Percentiles rank a stretch among this genome's conserved stretches.
Conservation (phyloP, 176 grass and related monocot genomes). For the Cymbopogon citratus region DNA sequence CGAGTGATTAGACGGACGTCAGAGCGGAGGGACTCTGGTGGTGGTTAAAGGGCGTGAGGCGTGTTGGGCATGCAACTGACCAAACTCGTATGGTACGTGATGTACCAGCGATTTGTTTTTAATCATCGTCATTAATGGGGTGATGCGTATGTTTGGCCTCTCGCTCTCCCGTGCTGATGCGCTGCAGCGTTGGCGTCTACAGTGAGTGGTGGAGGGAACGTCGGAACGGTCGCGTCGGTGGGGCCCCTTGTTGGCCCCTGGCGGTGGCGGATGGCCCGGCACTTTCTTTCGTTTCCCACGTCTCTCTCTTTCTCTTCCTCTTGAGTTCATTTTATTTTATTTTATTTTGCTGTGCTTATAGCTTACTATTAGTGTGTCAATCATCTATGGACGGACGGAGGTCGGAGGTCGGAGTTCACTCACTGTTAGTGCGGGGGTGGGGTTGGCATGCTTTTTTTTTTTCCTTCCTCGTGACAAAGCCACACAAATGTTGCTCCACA, state of each 20-base stretch:
- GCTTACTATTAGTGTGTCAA: too few relatives aligned
- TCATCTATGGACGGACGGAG: background rate
- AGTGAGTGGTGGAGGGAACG: constrained; percentile 21
- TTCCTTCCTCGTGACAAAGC: background rate
- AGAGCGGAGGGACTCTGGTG: too few relatives aligned
- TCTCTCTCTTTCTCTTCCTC: background rate
- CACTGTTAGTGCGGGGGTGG: background rate
- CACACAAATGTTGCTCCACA: background rate
- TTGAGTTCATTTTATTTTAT: too few relatives aligned
- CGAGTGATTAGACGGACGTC: background rate
- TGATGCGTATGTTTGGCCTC: background rate
- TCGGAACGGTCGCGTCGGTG: background rate
- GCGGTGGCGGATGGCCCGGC: background rate
- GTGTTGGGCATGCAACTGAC: constrained; percentile 14
- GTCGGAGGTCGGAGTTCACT: background rate
- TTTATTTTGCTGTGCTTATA: background rate
- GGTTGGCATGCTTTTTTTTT: background rate
- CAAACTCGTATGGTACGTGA: background rate
- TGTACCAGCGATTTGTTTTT: background rate
- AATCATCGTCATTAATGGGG: background rate
- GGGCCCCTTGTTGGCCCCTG: background rate
- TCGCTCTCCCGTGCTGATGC: background rate
- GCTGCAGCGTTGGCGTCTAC: background rate
- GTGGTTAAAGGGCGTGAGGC: background rate
- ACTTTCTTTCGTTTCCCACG: background rate